phyloP scores from a whole-genome alignment of 768 basidiomycete genomes.

The Rhodotorula toruloides region DNA sequence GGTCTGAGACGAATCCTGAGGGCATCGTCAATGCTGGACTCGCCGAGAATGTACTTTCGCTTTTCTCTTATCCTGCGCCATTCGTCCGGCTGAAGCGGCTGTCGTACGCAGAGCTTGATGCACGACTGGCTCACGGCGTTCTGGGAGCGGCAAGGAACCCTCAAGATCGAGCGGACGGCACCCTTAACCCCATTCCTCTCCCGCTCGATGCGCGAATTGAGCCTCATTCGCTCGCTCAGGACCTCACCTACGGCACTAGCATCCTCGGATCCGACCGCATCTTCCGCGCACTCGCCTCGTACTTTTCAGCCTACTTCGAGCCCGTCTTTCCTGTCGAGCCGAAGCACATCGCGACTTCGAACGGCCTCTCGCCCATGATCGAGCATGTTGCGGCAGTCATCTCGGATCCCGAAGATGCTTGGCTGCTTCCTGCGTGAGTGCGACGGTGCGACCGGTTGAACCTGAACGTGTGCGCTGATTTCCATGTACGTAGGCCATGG shows the following conservation, averaged over 20 bases:
- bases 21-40: constrained; percentile 33
- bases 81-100: neutral
- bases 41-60: constrained; percentile 22
- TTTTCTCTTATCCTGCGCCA: neutral
- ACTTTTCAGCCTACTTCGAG: constrained; percentile 5
- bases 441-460: neutral
- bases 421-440: constrained; percentile 9
- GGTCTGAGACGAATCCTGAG: neutral
- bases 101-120: constrained; percentile 4
- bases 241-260: constrained; percentile 27
- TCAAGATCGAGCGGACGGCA: constrained; percentile 2
- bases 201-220: neutral
- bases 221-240: neutral
- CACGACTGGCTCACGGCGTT: constrained; percentile 20
- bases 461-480: neutral
- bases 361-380: constrained; percentile 19
- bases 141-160: constrained; percentile 10
- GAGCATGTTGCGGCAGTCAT: constrained; percentile 17
- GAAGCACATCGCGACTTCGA: constrained; percentile 17
- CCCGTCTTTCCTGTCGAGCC: constrained; percentile 15
- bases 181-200: too few species aligned
- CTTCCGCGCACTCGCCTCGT: constrained; percentile 1
- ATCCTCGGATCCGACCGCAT: constrained; percentile 21
- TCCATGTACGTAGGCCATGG: neutral
- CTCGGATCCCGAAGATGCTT: constrained; percentile 17